These are phyloP conservation scores for Darksidea phi DNA, from an alignment of 495 filamentous ascomycete genomes.

Conservation along the genomic window DNA sequence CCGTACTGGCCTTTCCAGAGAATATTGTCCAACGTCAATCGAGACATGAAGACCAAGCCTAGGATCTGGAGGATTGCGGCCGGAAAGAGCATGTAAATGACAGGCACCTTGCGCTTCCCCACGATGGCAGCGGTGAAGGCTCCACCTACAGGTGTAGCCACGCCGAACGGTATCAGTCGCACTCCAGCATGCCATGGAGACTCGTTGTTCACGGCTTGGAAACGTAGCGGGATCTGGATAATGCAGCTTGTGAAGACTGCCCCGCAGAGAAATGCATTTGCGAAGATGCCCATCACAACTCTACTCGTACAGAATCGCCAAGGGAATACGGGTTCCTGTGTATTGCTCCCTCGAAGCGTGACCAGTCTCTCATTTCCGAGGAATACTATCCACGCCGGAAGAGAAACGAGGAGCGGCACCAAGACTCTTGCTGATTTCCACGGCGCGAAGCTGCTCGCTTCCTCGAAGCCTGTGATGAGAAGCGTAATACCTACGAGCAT, in stretches of 20 bases:
- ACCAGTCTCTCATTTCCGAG: constrained; percentile 3
- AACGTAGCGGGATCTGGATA: constrained; percentile 21
- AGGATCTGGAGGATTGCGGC: constrained; percentile 1
- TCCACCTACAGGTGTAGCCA: not conserved
- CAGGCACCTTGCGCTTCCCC: not conserved
- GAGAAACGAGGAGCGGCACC: constrained; percentile 7
- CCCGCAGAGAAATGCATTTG: constrained; percentile 15
- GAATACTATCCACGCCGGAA: constrained; percentile 4
- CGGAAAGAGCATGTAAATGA: constrained; percentile 6
- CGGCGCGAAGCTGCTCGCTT: constrained; percentile 13
- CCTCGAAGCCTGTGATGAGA: constrained; percentile 25
- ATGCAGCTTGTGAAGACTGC: constrained; percentile 9
- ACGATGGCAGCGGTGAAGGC: not conserved
- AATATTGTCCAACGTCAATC: not conserved
- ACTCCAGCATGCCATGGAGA: constrained; percentile 4
- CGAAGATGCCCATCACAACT: constrained; percentile 12
- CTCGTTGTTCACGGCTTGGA: constrained; percentile 10
- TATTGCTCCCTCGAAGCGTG: not conserved
- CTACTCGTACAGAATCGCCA: constrained; percentile 26
- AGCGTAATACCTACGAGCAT: constrained; percentile 16
- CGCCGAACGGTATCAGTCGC: constrained; percentile 5
- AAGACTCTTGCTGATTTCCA: constrained; percentile 20
- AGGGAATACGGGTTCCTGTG: constrained; percentile 22
- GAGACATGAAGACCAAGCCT: constrained; percentile 13
- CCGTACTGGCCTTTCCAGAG: constrained; percentile 9